A percentile compares a stretch with the other conserved stretches of the same genome.
These are phyloP conservation scores for Fusarium annulatum DNA, from an alignment of 2,329 filamentous ascomycete species.

Conservation along the genomic window DNA sequence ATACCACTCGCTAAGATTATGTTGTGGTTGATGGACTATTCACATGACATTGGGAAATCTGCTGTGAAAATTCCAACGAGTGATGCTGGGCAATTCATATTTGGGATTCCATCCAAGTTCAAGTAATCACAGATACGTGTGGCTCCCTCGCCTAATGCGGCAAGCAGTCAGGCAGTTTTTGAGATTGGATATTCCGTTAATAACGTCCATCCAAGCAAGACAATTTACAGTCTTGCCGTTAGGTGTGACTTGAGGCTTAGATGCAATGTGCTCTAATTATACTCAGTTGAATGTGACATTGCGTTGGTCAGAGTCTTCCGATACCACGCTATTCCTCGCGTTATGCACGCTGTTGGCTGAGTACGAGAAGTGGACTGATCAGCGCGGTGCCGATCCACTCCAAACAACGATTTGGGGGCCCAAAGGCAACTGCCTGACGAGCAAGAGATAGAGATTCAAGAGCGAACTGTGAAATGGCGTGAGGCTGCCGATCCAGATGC, in stretches of 20 bases:
- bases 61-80: rapidly evolving
- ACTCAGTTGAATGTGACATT: neutral
- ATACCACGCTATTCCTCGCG: neutral
- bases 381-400: neutral
- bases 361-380: neutral
- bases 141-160: rapidly evolving
- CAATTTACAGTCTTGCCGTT: neutral
- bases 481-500: neutral
- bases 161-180: neutral
- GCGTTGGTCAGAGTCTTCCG: neutral
- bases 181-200: neutral
- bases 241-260: rapidly evolving
- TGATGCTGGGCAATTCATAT: rapidly evolving
- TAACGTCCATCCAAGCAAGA: neutral
- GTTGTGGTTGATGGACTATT: neutral
- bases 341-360: neutral
- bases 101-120: rapidly evolving
- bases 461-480: neutral
- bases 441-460: too few species aligned
- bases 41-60: rapidly evolving
- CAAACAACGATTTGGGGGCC: neutral
- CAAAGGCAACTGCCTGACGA: neutral
- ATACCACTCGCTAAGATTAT: neutral
- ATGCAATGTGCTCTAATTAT: neutral
- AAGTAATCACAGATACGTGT: neutral